Conservation (phyloP, 331 rosid genomes). For the Prunus yedoensis region DNA sequence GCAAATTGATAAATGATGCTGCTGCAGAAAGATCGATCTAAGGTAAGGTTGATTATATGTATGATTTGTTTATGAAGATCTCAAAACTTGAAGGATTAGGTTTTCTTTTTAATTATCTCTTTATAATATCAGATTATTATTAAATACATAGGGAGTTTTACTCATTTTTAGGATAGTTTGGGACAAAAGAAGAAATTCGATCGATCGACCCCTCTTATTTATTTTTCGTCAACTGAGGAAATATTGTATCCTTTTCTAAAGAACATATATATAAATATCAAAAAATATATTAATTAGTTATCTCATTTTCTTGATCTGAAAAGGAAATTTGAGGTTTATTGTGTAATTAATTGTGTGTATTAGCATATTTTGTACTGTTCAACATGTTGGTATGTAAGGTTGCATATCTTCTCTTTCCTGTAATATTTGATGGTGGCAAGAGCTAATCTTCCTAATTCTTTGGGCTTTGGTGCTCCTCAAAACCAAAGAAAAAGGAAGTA, state of each 20-base stretch:
- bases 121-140: neutral
- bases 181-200: neutral
- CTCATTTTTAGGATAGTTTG: slow-evolving; percentile 1
- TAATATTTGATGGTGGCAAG: neutral
- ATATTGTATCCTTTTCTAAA: neutral
- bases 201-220: neutral
- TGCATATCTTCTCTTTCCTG: neutral
- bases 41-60: neutral
- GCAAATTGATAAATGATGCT: neutral
- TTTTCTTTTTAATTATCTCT: neutral
- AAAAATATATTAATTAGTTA: neutral
- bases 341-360: neutral
- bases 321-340: neutral
- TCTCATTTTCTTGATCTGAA: neutral
- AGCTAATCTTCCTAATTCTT: neutral
- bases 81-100: neutral
- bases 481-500: neutral
- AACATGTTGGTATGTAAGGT: neutral
- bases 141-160: neutral
- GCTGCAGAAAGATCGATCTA: neutral
- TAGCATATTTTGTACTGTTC: neutral
- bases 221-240: neutral
- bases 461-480: neutral
- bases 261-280: neutral
- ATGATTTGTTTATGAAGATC: neutral